Percentiles rank a stretch among this genome's conserved stretches.
Conservation (phyloP, 805 yeast genomes). For the Suhomyces prunicola region DNA sequence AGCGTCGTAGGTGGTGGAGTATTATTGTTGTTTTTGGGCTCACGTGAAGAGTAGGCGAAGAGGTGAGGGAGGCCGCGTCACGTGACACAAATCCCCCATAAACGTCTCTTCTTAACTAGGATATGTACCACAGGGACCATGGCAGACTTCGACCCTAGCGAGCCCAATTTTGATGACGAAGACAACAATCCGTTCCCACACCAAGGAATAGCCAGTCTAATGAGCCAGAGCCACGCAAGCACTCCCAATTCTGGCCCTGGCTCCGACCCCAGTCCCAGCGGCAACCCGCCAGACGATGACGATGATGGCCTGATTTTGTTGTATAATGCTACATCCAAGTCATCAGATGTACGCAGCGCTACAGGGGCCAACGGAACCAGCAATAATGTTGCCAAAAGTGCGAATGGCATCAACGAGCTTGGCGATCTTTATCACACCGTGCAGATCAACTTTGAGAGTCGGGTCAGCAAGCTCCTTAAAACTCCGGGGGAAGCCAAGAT, state of each 20-base stretch:
- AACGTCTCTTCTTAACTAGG: neutral
- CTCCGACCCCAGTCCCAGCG: neutral
- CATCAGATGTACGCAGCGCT: neutral
- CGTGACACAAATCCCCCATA: neutral
- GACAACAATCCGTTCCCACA: constrained; percentile 39
- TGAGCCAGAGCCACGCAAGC: constrained; percentile 10
- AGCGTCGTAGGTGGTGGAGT: neutral
- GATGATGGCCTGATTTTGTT: constrained; percentile 31
- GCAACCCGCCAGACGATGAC: constrained; percentile 15
- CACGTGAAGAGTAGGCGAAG: neutral
- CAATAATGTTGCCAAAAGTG: neutral
- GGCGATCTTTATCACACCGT: constrained; percentile 21
- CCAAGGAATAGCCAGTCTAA: constrained; percentile 26
- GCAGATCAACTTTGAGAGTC: constrained; percentile 31
- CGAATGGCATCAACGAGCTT: neutral
- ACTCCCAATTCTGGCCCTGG: neutral
- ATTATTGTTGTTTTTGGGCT: neutral
- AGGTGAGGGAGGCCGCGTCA: neutral
- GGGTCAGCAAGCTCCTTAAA: constrained; percentile 34
- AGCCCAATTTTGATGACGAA: constrained; percentile 22
- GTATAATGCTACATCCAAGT: constrained; percentile 18
- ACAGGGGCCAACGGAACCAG: neutral
- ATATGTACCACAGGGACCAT: neutral
- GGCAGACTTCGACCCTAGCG: neutral
- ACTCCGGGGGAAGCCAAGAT: constrained; percentile 27